A percentile compares a stretch with the other conserved stretches of the same genome.
These are phyloP conservation scores for Yamadazyma kitorensis DNA, from an alignment of 805 yeast species.

Conservation along the genomic window DNA sequence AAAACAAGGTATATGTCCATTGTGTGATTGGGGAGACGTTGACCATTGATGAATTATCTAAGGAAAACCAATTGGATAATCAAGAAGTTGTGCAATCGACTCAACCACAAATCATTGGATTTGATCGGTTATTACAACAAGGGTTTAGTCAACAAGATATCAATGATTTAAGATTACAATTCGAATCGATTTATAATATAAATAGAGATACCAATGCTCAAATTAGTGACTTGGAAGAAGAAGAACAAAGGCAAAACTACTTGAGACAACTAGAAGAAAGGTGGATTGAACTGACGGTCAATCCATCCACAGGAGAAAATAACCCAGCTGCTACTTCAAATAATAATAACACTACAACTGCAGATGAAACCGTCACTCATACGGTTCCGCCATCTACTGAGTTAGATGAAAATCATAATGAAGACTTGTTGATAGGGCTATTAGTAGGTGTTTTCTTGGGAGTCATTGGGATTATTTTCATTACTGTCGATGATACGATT, in stretches of 20 bases:
- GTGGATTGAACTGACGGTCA: conserved; percentile 81
- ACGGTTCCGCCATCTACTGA: conserved; percentile 22
- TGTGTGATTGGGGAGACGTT: conserved; percentile 74
- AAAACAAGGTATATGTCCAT: conserved; percentile 55
- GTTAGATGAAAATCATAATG: conserved; percentile 42
- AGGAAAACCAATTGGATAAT: conserved; percentile 59
- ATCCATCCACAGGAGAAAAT: conserved; percentile 45
- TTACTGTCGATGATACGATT: conserved; percentile 57
- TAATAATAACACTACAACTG: conserved; percentile 6
- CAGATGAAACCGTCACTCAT: conserved; percentile 12
- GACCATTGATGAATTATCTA: conserved; percentile 49
- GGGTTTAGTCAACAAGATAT: conserved; percentile 84
- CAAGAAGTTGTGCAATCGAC: conserved; percentile 50
- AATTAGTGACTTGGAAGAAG: conserved; percentile 40
- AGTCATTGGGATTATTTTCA: conserved; percentile 55
- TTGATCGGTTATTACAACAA: conserved; percentile 77
- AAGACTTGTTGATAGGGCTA: conserved; percentile 68
- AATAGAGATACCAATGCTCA: conserved; percentile 23
- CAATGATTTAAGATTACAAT: conserved; percentile 67
- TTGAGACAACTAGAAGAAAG: conserved; percentile 73
- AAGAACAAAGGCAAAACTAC: conserved; percentile 36
- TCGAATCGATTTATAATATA: conserved; percentile 62
- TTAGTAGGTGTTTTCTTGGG: conserved; percentile 77
- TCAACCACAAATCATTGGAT: conserved; percentile 72
- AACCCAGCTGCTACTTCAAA: conserved; percentile 5